Evolutionary conservation across 345 rosid species (phyloP).

Genomic region (Mercurialis annua): DNA sequence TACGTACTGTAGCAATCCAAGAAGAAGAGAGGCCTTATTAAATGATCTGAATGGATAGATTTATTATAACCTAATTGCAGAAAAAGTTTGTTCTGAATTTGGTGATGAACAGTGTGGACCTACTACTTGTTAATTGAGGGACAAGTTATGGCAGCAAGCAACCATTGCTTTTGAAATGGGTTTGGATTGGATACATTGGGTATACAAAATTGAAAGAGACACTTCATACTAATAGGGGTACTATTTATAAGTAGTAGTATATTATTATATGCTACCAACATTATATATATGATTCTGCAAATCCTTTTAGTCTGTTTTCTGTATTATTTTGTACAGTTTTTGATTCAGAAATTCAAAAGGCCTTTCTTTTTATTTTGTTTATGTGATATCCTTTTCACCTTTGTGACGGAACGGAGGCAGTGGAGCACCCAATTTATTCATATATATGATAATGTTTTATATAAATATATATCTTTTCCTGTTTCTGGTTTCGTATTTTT

Average conservation of each 20-base stretch:
- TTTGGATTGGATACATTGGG: conserved; percentile 8
- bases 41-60: not conserved
- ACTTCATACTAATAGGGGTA: not conserved
- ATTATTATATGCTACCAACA: not conserved
- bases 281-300: not conserved
- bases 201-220: conserved; percentile 15
- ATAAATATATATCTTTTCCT: too few species aligned
- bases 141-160: conserved; percentile 18
- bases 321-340: not conserved
- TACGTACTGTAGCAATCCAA: conserved; percentile 11
- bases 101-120: conserved; percentile 21
- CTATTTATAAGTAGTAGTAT: not conserved
- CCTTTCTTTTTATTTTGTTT: not conserved
- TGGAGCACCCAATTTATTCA: not conserved
- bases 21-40: conserved; percentile 8
- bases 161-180: conserved; percentile 4
- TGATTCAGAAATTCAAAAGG: not conserved
- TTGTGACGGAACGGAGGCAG: conserved; percentile 7
- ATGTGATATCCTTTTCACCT: conserved; percentile 15
- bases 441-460: too few species aligned
- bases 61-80: not conserved
- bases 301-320: conserved; percentile 15
- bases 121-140: not conserved
- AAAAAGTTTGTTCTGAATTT: not conserved
- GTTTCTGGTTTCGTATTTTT: too few species aligned